Evolutionary conservation across 768 basidiomycete genomes (phyloP), one percentile per base, ranked within the genome.

Genomic region (Termitomyces sp.): DNA sequence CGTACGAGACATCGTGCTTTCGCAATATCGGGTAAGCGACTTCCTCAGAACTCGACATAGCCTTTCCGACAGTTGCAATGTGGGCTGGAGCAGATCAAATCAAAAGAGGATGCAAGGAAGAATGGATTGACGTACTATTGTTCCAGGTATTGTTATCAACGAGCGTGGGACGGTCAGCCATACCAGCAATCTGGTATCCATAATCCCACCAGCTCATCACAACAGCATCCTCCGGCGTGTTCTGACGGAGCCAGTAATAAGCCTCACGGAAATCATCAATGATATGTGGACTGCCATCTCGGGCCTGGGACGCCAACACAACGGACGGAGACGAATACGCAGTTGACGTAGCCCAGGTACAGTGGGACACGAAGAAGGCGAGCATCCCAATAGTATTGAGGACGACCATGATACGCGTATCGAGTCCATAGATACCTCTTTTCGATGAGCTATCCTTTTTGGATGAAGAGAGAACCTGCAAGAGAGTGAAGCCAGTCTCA

Each of bases 171-270:
- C 96, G 77, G 73, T 98, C 94, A 22, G 97, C 95, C 91, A 98
- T 97, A 40, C 97, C 97, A 40, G 97, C 97, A 65, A 98, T 98
- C 71, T 98, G 96, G 68, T 99, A 98, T 28, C 96, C 97, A 62
- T 98, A 99, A 74, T 98, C 97, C 97, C 97, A 98, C 97, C 97
- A 99, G 58, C 89, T 92, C 93, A 96, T 95, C 24, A 98, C 87
- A 32, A 98, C 95, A 5, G 93, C 85, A 57, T 91, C 87, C 69
- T 93, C 77, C 5, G 88, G 80, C 2, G 97, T 99, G 73, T 98
- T 99, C 73, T 95, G 89, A 51, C 97, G 80, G 46, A 99, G 71
- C 97, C 97, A 99, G 66, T 98, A 98, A 70, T 99, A 98, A 12
- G 97, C 97, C 75, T 98, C 97, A 56, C 97, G 82, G 85, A 98